Conservation (phyloP, 345 rosid species). For the Zanthoxylum bungeanum region DNA sequence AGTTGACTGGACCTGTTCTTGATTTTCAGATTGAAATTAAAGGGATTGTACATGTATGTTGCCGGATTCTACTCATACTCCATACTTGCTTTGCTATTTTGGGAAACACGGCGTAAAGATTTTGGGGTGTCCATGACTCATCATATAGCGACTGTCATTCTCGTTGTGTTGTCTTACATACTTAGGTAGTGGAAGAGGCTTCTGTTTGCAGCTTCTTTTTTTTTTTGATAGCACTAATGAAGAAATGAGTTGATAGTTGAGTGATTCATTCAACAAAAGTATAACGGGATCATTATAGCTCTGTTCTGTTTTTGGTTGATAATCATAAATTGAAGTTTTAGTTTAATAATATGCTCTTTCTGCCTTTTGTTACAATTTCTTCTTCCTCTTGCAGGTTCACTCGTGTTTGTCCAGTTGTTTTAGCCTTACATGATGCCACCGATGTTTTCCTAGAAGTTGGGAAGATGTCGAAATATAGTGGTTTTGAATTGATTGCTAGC, state of each 20-base stretch:
- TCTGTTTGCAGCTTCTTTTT: neutral
- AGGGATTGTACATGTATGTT: constrained; percentile 62
- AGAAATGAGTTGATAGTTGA: neutral
- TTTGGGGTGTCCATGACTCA: constrained; percentile 71
- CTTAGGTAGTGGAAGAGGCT: constrained; percentile 42
- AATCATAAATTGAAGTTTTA: neutral
- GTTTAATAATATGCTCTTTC: constrained; percentile 6
- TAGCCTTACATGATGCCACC: constrained; percentile 72
- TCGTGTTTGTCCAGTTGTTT: constrained; percentile 64
- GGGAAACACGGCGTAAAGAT: constrained; percentile 86
- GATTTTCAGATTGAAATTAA: constrained; percentile 56
- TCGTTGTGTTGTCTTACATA: constrained; percentile 59
- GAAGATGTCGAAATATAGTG: constrained; percentile 86
- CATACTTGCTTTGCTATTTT: constrained; percentile 68
- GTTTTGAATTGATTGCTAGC: constrained; percentile 54
- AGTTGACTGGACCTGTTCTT: constrained; percentile 16
- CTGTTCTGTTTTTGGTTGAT: neutral
- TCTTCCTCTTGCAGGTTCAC: constrained; percentile 47
- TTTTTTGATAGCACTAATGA: neutral
- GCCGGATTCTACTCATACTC: constrained; percentile 85
- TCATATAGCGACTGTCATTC: constrained; percentile 56
- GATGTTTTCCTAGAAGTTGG: constrained; percentile 75
- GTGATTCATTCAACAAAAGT: neutral
- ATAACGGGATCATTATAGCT: neutral
- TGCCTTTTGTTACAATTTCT: constrained; percentile 2